Evolutionary conservation across 768 basidiomycete genomes (phyloP), one percentile per base, ranked within the genome.

Genomic region (Phanerochaete sordida): DNA sequence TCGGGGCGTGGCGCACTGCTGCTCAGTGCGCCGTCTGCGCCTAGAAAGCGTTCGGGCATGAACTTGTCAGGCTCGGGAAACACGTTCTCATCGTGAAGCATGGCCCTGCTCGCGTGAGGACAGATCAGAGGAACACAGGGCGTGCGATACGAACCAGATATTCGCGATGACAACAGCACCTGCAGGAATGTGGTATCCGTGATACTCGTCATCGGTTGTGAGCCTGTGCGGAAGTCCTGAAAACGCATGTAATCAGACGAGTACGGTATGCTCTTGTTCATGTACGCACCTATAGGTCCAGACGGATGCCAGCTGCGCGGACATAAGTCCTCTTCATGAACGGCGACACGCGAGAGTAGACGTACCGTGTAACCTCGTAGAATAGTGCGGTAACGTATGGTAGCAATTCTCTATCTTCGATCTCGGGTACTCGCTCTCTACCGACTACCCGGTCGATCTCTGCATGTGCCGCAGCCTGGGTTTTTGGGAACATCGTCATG

Each of bases 381-480:
- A 37, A 7, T 7, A 64, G 44, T 5, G 50, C 37, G 2, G 87
- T 79, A 55, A 84, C 73, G 68, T 81, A 90, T 3, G 86, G 86
- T 51, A 91, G 69, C 1, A 70, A 74, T 1, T 70, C 60, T 3
- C 85, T 75, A 68, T 90, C 89, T 35, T 72, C 75, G 59, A 87
- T 80, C 0, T 74, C 77, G 0, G 90, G 90, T 23, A 90, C 73
- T 5, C 88, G 77, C 45, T 80, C 79, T 28, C 68, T 56, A 19
- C 61, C 53, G 33, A 86, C 73, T 15, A 87, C 81, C 1, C 66
- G 59, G 66, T 91, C 90, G 12, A 92, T 78, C 63, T 91, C 88
- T 21, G 75, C 74, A 64, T 89, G 86, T 0, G 85, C 88, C 57
- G 80, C 81, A 30, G 63, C 75, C 50, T 84, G 80, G 0, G 77